Evolutionary conservation across 2,329 filamentous ascomycete species (phyloP).

Genomic region (Pseudogymnoascus sp.): DNA sequence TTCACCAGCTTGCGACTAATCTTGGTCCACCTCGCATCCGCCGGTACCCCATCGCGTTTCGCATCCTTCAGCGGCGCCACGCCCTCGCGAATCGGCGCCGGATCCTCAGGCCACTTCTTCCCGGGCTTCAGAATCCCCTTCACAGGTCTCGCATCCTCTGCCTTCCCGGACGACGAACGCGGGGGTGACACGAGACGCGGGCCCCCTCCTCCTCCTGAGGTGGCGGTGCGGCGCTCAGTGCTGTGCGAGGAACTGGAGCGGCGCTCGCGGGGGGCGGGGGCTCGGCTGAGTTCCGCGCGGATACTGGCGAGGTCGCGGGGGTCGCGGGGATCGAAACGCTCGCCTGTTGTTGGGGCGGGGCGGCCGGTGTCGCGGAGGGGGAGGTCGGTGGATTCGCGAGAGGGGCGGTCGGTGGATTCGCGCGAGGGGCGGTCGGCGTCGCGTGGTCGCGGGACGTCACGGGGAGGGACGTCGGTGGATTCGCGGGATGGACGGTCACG

Average conservation of each 20-base stretch:
- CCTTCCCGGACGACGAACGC: conserved; percentile 41
- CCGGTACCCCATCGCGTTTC: conserved; percentile 64
- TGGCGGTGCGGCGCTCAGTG: background rate
- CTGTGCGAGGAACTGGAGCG: conserved; percentile 18
- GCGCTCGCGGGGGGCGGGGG: conserved; percentile 16
- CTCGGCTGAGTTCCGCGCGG: conserved; percentile 20
- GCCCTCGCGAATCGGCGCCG: conserved; percentile 74
- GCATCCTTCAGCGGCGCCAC: conserved; percentile 91
- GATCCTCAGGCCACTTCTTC: conserved; percentile 77
- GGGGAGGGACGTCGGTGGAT: background rate
- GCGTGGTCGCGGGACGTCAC: background rate
- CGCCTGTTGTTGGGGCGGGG: background rate
- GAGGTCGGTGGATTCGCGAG: background rate
- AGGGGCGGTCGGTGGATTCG: background rate
- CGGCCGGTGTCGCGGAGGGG: background rate
- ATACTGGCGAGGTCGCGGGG: conserved; percentile 21
- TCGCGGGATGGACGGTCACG: background rate
- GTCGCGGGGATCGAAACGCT: conserved; percentile 15
- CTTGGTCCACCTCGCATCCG: conserved; percentile 85
- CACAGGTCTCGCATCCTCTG: conserved; percentile 55
- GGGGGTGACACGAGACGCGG: conserved; percentile 64
- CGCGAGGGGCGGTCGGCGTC: background rate
- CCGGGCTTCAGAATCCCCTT: conserved; percentile 84
- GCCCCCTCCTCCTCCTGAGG: background rate
- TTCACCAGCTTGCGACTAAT: conserved; percentile 84